Evolutionary conservation across 371 early-diverging fungal species (phyloP), one percentile per base, ranked within the genome.

Genomic region (Mucor saturninus): DNA sequence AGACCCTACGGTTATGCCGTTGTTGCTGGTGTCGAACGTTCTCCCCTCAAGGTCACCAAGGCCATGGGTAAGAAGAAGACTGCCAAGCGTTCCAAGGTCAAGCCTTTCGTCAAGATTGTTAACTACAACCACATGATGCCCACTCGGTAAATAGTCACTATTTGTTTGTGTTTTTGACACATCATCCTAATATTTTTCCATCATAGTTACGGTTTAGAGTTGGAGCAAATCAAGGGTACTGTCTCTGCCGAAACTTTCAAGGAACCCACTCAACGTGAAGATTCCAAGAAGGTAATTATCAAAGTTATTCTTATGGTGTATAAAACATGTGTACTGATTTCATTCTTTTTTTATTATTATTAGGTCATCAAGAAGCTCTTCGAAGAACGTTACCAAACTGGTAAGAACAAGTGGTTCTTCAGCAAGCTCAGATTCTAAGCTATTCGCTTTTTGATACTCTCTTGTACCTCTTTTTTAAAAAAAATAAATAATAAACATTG

Each of bases 351-450:
- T 30, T 4, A 35, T 15, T 31, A 21, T 21, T 62, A 1, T 21
- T 51, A 79, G 79, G 90, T 89, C 65, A 84, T 98, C 85, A 94
- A 91, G 87, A 93, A 92, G 91, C 83, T 91, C 71, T 91, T 98
- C 83, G 90, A 98, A 88, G 94, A 97, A 86, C 83, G 85, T 76
- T 96, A 97, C 89, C 90, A 90, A 80, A 83, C 90, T 72, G 99
- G 99, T 80, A 97, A 97, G 93, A 96, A 95, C 94, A 96, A 95
- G 92, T 98, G 99, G 99, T 98, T 98, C 94, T 98, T 98, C 91
- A 89, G 91, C 86, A 98, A 98, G 92, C 95, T 98, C 73, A 89
- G 95, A 77, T 95, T 95, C 93, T 95, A 93, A 94, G 71, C 65
- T 65, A 7, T 21, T 49, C 39, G 39, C 37, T 28, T n/a, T 31